Evolutionary conservation across 2,329 filamentous ascomycete genomes (phyloP).

Genomic region (Penicillium sp.): DNA sequence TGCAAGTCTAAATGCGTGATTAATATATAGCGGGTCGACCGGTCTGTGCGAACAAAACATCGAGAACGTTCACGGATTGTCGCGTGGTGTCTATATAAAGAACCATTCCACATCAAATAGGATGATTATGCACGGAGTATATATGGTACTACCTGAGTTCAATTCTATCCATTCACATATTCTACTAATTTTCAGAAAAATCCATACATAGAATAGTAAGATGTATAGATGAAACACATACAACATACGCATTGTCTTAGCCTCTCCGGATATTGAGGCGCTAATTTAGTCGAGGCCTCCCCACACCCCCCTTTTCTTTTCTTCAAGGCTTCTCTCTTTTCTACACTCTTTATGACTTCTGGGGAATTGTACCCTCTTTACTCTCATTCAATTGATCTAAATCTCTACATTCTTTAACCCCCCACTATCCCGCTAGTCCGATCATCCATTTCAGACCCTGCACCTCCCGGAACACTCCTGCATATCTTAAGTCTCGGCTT

Average conservation of each 20-base stretch:
- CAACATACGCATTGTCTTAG: background rate
- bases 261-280: background rate
- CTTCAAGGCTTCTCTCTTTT: constrained; percentile 8
- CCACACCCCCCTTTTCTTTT: constrained; percentile 9
- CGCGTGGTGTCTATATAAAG: background rate
- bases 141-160: background rate
- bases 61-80: background rate
- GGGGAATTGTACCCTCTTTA: background rate
- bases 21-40: background rate
- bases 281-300: constrained; percentile 1
- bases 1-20: background rate
- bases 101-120: background rate
- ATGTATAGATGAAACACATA: constrained; percentile 1
- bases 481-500: background rate
- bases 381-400: constrained; percentile 1
- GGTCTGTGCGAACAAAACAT: background rate
- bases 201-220: background rate
- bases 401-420: constrained; percentile 1
- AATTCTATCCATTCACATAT: background rate
- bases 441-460: background rate
- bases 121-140: background rate
- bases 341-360: background rate
- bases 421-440: background rate
- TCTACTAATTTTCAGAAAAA: background rate
- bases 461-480: background rate